Conservation (phyloP, 2,329 filamentous ascomycete genomes). For the Aureobasidium sp. region DNA sequence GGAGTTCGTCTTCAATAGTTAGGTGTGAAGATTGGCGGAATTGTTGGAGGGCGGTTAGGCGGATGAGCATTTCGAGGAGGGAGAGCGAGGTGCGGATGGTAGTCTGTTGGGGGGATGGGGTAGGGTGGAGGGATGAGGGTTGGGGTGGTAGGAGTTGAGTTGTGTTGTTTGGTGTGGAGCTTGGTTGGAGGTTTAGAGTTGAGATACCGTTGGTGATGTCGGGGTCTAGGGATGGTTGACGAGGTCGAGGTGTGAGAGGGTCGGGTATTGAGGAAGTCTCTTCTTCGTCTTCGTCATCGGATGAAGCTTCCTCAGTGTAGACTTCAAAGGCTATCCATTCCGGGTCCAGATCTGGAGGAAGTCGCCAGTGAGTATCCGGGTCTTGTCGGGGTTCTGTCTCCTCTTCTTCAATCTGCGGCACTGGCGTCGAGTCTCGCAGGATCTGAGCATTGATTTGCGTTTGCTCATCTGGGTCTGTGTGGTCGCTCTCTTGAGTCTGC, state of each 20-base stretch:
- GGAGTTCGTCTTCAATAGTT: constrained; percentile 88
- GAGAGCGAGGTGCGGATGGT: constrained; percentile 74
- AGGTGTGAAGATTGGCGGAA: constrained; percentile 92
- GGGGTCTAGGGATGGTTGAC: constrained; percentile 42
- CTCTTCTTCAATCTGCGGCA: background rate
- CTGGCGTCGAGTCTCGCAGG: constrained; percentile 45
- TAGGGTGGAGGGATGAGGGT: too few species aligned
- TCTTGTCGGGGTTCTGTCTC: background rate
- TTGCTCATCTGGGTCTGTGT: constrained; percentile 40
- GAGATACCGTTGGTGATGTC: constrained; percentile 48
- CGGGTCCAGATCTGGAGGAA: constrained; percentile 81
- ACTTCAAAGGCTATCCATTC: constrained; percentile 96
- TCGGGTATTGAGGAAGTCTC: background rate
- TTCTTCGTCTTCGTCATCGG: constrained; percentile 49
- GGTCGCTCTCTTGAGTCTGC: background rate
- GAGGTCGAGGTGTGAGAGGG: constrained; percentile 18
- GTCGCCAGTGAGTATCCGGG: constrained; percentile 50
- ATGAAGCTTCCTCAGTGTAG: constrained; percentile 70
- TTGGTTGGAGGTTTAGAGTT: constrained; percentile 46
- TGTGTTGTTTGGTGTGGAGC: constrained; percentile 13
- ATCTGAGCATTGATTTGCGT: constrained; percentile 51
- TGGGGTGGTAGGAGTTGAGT: constrained; percentile 31
- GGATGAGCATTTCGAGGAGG: constrained; percentile 88
- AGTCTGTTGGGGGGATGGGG: constrained; percentile 16
- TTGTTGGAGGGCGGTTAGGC: constrained; percentile 88